Evolutionary conservation across 2,329 filamentous ascomycete genomes (phyloP).

Genomic region (Venturia asperata): DNA sequence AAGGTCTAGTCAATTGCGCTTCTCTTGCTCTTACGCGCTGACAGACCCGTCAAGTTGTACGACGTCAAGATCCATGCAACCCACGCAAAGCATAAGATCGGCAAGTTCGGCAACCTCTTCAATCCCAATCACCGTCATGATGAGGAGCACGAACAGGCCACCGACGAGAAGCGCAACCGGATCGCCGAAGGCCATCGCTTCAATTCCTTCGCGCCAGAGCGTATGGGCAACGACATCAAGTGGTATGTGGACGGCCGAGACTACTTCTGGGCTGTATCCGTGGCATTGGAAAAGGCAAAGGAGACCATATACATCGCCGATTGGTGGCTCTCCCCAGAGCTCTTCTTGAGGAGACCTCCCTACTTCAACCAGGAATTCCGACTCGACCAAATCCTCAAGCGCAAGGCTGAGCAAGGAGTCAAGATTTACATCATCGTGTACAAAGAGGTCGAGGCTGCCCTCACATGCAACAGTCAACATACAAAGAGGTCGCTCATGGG

Average conservation of each 20-base stretch:
- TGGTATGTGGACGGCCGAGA: slow-evolving; percentile 96
- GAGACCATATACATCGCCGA: slow-evolving; percentile 94
- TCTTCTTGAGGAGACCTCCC: slow-evolving; percentile 79
- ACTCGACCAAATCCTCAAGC: slow-evolving; percentile 78
- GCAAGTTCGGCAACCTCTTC: slow-evolving; percentile 61
- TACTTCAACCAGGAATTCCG: slow-evolving; percentile 78
- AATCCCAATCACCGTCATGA: slow-evolving; percentile 89
- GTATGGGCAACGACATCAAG: slow-evolving; percentile 78
- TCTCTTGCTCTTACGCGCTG: background rate
- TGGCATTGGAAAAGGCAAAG: slow-evolving; percentile 79
- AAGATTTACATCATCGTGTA: slow-evolving; percentile 93
- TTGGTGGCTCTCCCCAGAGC: slow-evolving; percentile 91
- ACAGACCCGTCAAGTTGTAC: slow-evolving; percentile 28
- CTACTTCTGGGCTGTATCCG: slow-evolving; percentile 90
- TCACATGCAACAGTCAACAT: slow-evolving; percentile 89
- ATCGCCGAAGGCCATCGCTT: slow-evolving; percentile 73
- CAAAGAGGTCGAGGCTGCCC: slow-evolving; percentile 55
- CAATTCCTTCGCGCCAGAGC: slow-evolving; percentile 82
- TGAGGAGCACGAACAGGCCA: slow-evolving; percentile 79
- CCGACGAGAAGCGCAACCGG: slow-evolving; percentile 69
- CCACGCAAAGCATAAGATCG: slow-evolving; percentile 56
- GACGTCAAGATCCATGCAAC: slow-evolving; percentile 47
- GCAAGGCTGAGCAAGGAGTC: slow-evolving; percentile 82
- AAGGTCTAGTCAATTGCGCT: slow-evolving; percentile 23
- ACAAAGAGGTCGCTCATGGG: slow-evolving; percentile 76